Base-by-base conservation (phyloP, 148 eudicot genomes). In the Chenopodium quinoa region DNA sequence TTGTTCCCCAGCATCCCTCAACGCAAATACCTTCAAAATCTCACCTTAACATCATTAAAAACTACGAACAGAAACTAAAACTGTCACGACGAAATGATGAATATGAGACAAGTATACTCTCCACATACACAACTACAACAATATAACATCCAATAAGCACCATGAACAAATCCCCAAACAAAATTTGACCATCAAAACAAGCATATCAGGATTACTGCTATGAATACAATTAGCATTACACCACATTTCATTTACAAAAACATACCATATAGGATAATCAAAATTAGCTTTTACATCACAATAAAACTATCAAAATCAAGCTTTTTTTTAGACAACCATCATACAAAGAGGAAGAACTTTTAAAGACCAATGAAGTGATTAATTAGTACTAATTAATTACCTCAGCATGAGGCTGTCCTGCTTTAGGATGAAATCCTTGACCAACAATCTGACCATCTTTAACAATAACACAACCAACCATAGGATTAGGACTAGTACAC, bases 401-500 rank as follows among this genome's bases (percentile, higher is more conserved):
- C 99, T 93, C 99, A 86, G 97, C 99, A 90, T 96, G 99, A 84
- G 99, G 99, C 71, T 92, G 94, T 9, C 98, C 95, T 79, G 97
- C 97, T 85, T 94, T 97, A 7, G 99, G 99, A 78, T 97, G 99
- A 85, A 97, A 97, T 22, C 99, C 98, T 90, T 97, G 91, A 73
- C 98, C 99, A 78, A 97, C 97, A 81, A 97, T 83, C 77, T 90
- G 77, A 63, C 93, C 97, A 87, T 90, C 92, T 71, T 91, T 97
- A 73, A 94, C 98, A 84, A 94, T 88, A 8, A 94, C 91, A 89
- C 98, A 94, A 1, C 99, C 99, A 77, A 94, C 98, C 99, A 97
- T 90, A 16, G 99, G 99, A 90, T 97, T 94, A 85, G 98, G 99
- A 48, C 97, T 94, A 63, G 98, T 97, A 82, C 84, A 85, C 84